Evolutionary conservation across 306 rosid species (phyloP), one percentile per base, ranked within the genome.

Genomic region (Ammopiptanthus mongolicus): DNA sequence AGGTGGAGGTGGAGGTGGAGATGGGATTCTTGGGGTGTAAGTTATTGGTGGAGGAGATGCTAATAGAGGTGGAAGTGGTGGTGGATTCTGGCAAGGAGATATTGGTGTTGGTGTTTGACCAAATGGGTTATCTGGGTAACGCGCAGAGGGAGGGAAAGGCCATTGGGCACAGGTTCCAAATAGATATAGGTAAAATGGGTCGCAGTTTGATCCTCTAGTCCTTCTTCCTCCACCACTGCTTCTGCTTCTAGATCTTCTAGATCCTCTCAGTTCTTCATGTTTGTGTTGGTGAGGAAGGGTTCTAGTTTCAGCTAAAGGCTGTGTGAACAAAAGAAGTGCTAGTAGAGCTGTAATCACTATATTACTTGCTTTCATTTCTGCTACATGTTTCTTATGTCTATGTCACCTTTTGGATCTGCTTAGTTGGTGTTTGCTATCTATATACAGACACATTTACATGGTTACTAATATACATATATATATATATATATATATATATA

Each of bases 101-200:
- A 13, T 10, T 25, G 81, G 86, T 34, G 79, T 39, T 12, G 87
- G 88, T 23, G 88, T 58, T 42, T 87, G 91, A 10, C 50, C 66
- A 84, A 91, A 91, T 0, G 98, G 98, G 78, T 93, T 93, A 46
- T 89, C 31, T 41, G 89, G 91, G 52, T 83, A 91, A 31, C 88
- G 84, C 33, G 47, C 11, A 37, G 44, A 80, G 1, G 81, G 89
- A 58, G 93, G 84, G 22, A 93, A 93, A 81, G 98, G 93, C 97
- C 97, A 93, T 57, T 78, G 86, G 53, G 90, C 92, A 63, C 98
- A 93, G 6, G 56, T 18, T n/a, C 50, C 92, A 83, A 51, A 91
- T 12, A 93, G 66, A 60, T 60, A 93, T 25, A 82, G 77, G 83
- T 73, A 93, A 44, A 89, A 84, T 2, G 92, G 91, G 69, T 93